Conservation (phyloP, 768 basidiomycete species). For the Trametes meyenii region DNA sequence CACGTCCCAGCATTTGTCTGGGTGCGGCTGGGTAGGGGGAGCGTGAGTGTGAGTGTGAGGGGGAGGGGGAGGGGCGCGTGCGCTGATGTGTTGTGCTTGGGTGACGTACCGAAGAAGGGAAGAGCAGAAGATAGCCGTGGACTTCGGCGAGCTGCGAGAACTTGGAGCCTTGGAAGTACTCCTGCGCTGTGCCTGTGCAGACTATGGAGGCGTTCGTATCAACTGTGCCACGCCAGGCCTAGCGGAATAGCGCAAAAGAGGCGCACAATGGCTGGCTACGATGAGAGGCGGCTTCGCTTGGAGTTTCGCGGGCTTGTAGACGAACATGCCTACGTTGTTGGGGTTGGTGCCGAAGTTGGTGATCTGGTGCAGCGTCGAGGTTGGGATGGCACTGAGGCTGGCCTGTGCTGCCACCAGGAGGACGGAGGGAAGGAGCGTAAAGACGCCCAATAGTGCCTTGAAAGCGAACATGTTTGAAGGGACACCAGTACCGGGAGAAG, state of each 20-base stretch:
- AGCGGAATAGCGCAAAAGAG: no score
- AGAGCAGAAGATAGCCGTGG: constrained; percentile 53
- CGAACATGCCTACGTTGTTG: constrained; percentile 51
- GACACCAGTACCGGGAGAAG: no score
- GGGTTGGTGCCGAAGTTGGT: constrained; percentile 56
- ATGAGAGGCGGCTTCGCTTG: constrained; percentile 45
- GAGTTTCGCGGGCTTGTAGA: constrained; percentile 35
- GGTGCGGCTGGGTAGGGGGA: constrained; percentile 16
- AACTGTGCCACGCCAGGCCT: background rate
- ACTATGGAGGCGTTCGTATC: background rate
- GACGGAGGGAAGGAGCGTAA: background rate
- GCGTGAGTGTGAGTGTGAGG: background rate
- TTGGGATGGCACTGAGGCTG: constrained; percentile 19
- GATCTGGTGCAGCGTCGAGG: constrained; percentile 36
- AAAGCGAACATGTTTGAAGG: no score
- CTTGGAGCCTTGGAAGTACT: constrained; percentile 50
- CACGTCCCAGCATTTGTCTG: constrained; percentile 58
- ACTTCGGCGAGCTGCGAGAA: constrained; percentile 52
- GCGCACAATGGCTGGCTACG: constrained; percentile 43
- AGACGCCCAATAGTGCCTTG: no score
- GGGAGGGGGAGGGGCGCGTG: background rate
- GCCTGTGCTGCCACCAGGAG: constrained; percentile 10
- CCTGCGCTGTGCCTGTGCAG: constrained; percentile 53
- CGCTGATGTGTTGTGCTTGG: background rate
- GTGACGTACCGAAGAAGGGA: constrained; percentile 28